A percentile compares a stretch with the other conserved stretches of the same genome.
These are phyloP conservation scores for Fusarium foetens DNA, from an alignment of 2,329 filamentous ascomycete genomes.

Conservation along the genomic window DNA sequence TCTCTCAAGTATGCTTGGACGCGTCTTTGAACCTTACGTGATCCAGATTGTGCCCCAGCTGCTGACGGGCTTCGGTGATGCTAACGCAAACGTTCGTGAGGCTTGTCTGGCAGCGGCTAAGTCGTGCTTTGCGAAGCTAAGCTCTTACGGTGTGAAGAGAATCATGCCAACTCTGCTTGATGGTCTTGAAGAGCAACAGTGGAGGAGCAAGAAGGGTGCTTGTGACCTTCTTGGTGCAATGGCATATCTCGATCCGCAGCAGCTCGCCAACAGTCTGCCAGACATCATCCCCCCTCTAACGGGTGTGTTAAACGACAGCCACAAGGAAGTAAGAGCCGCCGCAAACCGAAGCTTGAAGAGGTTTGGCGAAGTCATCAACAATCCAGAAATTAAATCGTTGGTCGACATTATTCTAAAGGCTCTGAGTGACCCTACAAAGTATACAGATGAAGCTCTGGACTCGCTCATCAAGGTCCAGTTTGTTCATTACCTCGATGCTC, in stretches of 20 bases:
- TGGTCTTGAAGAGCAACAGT: constrained; percentile 93
- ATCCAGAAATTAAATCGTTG: constrained; percentile 94
- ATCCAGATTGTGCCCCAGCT: constrained; percentile 95
- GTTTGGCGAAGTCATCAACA: constrained; percentile 98
- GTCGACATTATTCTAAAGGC: constrained; percentile 94
- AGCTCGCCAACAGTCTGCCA: constrained; percentile 89
- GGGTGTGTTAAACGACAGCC: constrained; percentile 93
- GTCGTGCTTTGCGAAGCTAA: constrained; percentile 90
- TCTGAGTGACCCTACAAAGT: constrained; percentile 95
- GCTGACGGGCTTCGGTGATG: constrained; percentile 88
- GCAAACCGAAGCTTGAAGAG: constrained; percentile 97
- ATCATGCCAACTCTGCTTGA: constrained; percentile 91
- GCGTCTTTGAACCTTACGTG: constrained; percentile 94
- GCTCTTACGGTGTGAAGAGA: constrained; percentile 94
- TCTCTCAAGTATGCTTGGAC: constrained; percentile 84
- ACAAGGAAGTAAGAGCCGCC: constrained; percentile 93
- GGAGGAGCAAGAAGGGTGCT: constrained; percentile 98
- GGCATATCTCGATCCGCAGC: constrained; percentile 97
- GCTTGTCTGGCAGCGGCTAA: constrained; percentile 93
- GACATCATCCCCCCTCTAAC: constrained; percentile 98
- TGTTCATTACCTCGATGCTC: constrained; percentile 97
- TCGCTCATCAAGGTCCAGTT: constrained; percentile 98
- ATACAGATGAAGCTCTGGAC: constrained; percentile 94
- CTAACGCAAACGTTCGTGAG: constrained; percentile 88
- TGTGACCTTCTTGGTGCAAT: constrained; percentile 97